phyloP scores from a whole-genome alignment of 2,329 filamentous ascomycete species.

The Aspergillus sp. region DNA sequence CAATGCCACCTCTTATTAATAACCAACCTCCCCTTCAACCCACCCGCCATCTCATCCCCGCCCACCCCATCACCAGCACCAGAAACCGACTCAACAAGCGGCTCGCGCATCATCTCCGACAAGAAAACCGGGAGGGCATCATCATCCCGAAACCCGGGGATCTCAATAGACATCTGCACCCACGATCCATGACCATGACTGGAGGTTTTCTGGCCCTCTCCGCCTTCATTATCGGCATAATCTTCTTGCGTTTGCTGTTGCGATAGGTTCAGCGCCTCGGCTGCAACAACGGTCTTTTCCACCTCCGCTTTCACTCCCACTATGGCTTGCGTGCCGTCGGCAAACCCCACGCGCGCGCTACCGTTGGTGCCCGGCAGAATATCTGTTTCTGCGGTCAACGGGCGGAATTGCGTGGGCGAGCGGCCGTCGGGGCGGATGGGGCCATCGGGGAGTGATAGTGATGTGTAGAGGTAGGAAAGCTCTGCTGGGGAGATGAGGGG shows the following conservation, averaged over 20 bases:
- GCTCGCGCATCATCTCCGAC: constrained; percentile 84
- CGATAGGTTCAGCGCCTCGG: constrained; percentile 41
- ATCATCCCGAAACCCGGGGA: constrained; percentile 87
- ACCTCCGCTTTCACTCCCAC: constrained; percentile 96
- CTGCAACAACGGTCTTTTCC: constrained; percentile 62
- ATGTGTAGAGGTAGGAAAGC: constrained; percentile 89
- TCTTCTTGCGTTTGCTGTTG: constrained; percentile 30
- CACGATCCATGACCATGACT: constrained; percentile 62
- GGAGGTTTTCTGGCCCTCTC: constrained; percentile 28
- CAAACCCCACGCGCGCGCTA: constrained; percentile 88
- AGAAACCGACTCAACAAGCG: constrained; percentile 70
- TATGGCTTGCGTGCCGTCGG: constrained; percentile 92
- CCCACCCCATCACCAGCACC: constrained; percentile 64
- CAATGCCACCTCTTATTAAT: constrained; percentile 95
- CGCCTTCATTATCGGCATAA: constrained; percentile 24
- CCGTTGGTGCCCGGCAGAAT: constrained; percentile 89
- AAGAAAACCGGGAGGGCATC: constrained; percentile 86
- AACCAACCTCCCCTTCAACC: constrained; percentile 68
- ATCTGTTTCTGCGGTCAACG: constrained; percentile 83
- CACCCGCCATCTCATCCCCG: constrained; percentile 72
- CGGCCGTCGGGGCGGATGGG: constrained; percentile 90
- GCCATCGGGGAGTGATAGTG: constrained; percentile 70
- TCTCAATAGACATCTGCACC: constrained; percentile 89
- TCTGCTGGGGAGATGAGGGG: constrained; percentile 87
- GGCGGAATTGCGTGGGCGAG: constrained; percentile 80